Base-by-base conservation (phyloP, 2,329 filamentous ascomycete species). In the Colletotrichum endophyticum region DNA sequence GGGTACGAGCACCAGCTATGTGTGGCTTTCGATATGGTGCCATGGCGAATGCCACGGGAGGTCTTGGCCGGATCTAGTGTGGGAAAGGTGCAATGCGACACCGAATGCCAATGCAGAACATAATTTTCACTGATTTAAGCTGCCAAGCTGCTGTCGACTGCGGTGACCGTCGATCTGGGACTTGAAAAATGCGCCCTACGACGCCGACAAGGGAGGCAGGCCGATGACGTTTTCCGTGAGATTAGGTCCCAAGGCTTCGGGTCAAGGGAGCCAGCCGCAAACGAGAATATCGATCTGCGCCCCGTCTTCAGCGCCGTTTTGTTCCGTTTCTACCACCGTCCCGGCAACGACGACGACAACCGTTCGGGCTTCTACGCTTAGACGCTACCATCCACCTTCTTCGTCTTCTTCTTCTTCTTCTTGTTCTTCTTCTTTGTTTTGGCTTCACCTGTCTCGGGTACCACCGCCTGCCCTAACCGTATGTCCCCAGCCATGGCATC, bases 401-500 rank as follows among this genome's bases (percentile, higher is more conserved):
- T 80, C 62, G 27, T 34, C 59, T 71, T 75, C 30, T 68, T 77
- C 70, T 34, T 72, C 70, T 36, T 72, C 70, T 72, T 73, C 71
- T 79, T 79, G 78, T 78, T 78, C 62, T 66, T 76, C 69, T 78
- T 82, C 67, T 83, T 83, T 78, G 80, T 81, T 63, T 81, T 80
- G 15, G 77, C 36, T 22, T 53, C 39, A 32, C 34, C 57, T 30
- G 44, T 61, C 67, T 34, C 61, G 44, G 36, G 62, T 15, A 9
- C 28, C 32, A 13, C 57, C 5, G 70, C 66, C 25, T 56, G 12
- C 22, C 30, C 61, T 56, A 44, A 22, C 59, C 30, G 11, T 22
- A 74, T n/a, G n/a, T n/a, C n/a, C n/a, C n/a, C n/a, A n/a, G n/a
- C n/a, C n/a, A n/a, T 6, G n/a, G 66, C 19, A 57, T 19, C 49